phyloP scores from a whole-genome alignment of 2,329 filamentous ascomycete species.

The Albifimbria verrucaria region DNA sequence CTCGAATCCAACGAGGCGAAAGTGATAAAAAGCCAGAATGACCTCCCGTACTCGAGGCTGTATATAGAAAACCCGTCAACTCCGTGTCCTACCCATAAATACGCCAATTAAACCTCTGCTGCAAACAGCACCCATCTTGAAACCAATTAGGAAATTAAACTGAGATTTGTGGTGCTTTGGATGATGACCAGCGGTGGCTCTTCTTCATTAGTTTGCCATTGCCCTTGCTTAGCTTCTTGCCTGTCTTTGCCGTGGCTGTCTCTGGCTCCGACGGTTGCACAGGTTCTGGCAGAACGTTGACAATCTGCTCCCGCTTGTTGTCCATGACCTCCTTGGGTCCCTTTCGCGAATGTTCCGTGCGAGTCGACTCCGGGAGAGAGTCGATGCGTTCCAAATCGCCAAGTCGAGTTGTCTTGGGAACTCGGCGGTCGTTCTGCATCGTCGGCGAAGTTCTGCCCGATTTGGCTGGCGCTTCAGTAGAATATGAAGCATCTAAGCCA shows the following conservation, averaged over 20 bases:
- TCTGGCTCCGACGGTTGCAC: conserved; percentile 10
- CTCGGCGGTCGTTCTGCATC: conserved; percentile 14
- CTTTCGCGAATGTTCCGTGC: neutral
- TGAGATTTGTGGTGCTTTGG: conserved; percentile 14
- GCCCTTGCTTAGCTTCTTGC: conserved; percentile 29
- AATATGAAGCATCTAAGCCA: neutral
- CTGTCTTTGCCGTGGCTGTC: conserved; percentile 11
- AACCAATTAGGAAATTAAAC: conserved; percentile 4
- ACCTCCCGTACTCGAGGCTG: too few relatives aligned
- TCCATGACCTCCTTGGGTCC: neutral
- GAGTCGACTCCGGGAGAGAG: conserved; percentile 5
- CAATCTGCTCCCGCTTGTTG: conserved; percentile 8
- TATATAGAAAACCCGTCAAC: too few relatives aligned
- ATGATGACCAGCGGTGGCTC: conserved; percentile 15
- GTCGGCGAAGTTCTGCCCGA: neutral
- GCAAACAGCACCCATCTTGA: neutral
- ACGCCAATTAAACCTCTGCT: neutral
- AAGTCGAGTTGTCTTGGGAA: conserved; percentile 21
- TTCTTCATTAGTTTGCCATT: conserved; percentile 18
- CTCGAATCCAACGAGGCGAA: too few relatives aligned
- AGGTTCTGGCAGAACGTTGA: conserved; percentile 17
- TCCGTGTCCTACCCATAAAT: neutral
- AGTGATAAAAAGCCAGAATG: too few relatives aligned
- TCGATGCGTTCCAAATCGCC: conserved; percentile 27
- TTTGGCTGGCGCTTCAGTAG: neutral